Conservation (phyloP, 2,329 filamentous ascomycete species). For the Fusarium fujikuroi region DNA sequence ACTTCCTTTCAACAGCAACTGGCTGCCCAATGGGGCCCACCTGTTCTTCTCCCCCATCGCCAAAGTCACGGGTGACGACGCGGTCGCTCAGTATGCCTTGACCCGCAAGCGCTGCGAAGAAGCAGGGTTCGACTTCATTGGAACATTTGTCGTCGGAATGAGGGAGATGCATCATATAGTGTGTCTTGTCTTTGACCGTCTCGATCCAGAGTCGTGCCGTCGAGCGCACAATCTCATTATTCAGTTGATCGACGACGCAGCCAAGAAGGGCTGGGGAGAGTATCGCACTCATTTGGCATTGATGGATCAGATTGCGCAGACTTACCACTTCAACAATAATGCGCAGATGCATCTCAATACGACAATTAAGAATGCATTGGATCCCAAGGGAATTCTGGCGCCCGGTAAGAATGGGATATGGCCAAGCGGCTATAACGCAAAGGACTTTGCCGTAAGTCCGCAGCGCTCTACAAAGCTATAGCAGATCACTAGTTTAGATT, state of each 20-base stretch:
- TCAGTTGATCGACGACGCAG: constrained; percentile 25
- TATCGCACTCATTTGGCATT: constrained; percentile 33
- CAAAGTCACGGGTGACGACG: constrained; percentile 33
- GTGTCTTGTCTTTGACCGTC: constrained; percentile 28
- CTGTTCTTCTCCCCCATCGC: constrained; percentile 40
- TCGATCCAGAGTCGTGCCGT: constrained; percentile 18
- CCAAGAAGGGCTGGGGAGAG: constrained; percentile 29
- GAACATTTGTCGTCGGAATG: constrained; percentile 32
- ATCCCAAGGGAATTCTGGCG: constrained; percentile 33
- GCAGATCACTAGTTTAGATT: not conserved
- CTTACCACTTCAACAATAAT: constrained; percentile 33
- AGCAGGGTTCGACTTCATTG: constrained; percentile 36
- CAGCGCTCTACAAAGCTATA: not conserved
- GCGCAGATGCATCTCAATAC: constrained; percentile 27
- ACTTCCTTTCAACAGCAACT: not conserved
- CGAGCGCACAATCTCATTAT: constrained; percentile 19
- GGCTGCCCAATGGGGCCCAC: constrained; percentile 37
- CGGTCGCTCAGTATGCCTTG: constrained; percentile 22
- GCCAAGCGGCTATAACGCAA: constrained; percentile 7
- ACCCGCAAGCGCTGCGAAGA: constrained; percentile 28
- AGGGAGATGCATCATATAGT: constrained; percentile 36
- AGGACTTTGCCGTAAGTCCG: not conserved
- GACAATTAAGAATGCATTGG: constrained; percentile 19
- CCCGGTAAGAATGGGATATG: constrained; percentile 34
- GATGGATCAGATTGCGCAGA: constrained; percentile 33